Conservation (phyloP, 768 basidiomycete genomes). For the Kwoniella heveanensis region DNA sequence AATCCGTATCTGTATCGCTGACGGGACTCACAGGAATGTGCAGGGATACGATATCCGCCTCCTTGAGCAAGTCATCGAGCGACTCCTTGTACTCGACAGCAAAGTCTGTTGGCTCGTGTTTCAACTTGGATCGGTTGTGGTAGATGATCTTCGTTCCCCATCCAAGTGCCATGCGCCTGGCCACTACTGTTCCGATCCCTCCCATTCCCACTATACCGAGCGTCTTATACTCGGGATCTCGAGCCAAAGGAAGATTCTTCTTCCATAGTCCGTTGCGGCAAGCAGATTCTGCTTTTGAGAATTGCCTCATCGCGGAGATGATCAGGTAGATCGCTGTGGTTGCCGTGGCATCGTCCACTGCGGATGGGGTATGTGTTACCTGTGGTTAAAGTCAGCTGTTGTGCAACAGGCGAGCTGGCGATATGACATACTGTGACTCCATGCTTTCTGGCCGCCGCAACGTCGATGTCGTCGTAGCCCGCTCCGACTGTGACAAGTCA, state of each 20-base stretch:
- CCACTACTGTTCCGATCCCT: constrained; percentile 56
- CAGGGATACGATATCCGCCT: constrained; percentile 80
- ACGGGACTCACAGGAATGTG: constrained; percentile 65
- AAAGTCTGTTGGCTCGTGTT: constrained; percentile 65
- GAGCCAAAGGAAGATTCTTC: constrained; percentile 37
- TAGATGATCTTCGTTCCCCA: constrained; percentile 89
- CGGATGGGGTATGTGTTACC: constrained; percentile 88
- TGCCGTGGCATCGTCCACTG: constrained; percentile 86
- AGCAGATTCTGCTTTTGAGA: constrained; percentile 26
- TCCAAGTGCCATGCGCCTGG: constrained; percentile 59
- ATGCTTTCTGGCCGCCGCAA: constrained; percentile 1
- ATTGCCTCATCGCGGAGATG: constrained; percentile 38
- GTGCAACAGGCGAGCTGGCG: neutral
- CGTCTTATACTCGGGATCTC: constrained; percentile 53
- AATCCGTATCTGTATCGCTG: neutral
- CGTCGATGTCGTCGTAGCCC: constrained; percentile 11
- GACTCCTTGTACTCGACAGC: constrained; percentile 69
- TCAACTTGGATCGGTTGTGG: constrained; percentile 59
- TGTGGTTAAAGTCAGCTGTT: neutral
- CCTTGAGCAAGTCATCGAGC: constrained; percentile 65
- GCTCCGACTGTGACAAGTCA: constrained; percentile 6
- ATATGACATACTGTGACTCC: constrained; percentile 2
- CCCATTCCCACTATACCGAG: constrained; percentile 58
- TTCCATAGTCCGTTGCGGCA: constrained; percentile 18
- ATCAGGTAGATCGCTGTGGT: constrained; percentile 46